phyloP scores from a whole-genome alignment of 257 asterid species.

The Echites panduratus region DNA sequence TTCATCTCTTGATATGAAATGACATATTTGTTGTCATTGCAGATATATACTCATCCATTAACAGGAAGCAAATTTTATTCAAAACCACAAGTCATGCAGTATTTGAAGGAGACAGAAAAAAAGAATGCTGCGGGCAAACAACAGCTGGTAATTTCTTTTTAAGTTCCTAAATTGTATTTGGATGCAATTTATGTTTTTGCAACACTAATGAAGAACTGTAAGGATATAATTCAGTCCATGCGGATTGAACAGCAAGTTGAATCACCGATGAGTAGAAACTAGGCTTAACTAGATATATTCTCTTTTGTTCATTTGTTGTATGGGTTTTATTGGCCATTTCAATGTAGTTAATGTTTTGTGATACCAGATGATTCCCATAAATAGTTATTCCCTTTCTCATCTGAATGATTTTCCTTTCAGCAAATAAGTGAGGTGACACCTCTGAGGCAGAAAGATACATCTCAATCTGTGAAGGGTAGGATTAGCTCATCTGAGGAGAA shows the following conservation, averaged over 20 bases:
- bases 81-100: constrained; percentile 38
- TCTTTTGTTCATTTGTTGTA: not conserved
- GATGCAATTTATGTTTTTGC: not conserved
- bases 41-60: constrained; percentile 48
- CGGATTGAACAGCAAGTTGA: not conserved
- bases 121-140: constrained; percentile 17
- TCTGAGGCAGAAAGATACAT: constrained; percentile 7
- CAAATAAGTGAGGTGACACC: constrained; percentile 2
- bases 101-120: constrained; percentile 29
- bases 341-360: not conserved
- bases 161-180: constrained; percentile 3
- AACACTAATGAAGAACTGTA: not conserved
- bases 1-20: not conserved
- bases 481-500: constrained; percentile 11
- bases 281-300: not conserved
- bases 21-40: constrained; percentile 17
- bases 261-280: not conserved
- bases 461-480: constrained; percentile 11
- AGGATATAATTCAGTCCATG: not conserved
- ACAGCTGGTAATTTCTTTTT: constrained; percentile 23
- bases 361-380: not conserved
- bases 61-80: constrained; percentile 54
- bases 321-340: not conserved
- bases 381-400: not conserved
- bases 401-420: constrained; percentile 10